phyloP scores from a whole-genome alignment of 176 grass and related monocot species.

The Carex parvula region DNA sequence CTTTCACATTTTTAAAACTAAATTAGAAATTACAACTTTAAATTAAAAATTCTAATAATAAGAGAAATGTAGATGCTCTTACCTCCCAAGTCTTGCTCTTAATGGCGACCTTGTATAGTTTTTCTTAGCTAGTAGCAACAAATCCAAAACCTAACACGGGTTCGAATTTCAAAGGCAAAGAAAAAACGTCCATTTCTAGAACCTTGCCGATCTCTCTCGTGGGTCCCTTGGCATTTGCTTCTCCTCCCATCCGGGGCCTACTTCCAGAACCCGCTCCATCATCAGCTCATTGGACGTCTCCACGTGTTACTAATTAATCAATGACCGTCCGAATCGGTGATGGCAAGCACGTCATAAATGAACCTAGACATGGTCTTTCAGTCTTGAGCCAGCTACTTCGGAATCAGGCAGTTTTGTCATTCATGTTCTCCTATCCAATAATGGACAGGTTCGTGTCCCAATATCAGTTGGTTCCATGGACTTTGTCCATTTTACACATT shows the following conservation, averaged over 20 bases:
- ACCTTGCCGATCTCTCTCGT: conserved; percentile 1
- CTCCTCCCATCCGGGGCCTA: neutral
- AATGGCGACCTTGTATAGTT: too few relatives aligned
- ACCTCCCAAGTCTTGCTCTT: neutral
- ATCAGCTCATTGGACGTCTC: neutral
- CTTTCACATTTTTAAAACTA: too few relatives aligned
- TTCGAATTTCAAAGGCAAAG: conserved; percentile 12
- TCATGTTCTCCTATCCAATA: neutral
- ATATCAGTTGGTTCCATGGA: neutral
- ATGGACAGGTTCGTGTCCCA: neutral
- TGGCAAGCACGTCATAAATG: neutral
- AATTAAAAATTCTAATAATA: too few relatives aligned
- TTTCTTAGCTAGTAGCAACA: neutral
- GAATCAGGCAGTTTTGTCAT: neutral
- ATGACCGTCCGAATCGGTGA: neutral
- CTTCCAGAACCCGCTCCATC: neutral
- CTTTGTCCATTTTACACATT: too few relatives aligned
- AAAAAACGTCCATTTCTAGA: conserved; percentile 2
- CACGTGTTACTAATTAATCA: neutral
- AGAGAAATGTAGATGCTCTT: neutral
- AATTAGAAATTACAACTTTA: too few relatives aligned
- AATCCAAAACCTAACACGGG: neutral
- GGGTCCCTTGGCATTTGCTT: neutral
- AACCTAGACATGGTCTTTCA: neutral
- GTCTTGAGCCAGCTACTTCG: neutral